Conservation (phyloP, 2,329 filamentous ascomycete species). For the Neonectria sp. region DNA sequence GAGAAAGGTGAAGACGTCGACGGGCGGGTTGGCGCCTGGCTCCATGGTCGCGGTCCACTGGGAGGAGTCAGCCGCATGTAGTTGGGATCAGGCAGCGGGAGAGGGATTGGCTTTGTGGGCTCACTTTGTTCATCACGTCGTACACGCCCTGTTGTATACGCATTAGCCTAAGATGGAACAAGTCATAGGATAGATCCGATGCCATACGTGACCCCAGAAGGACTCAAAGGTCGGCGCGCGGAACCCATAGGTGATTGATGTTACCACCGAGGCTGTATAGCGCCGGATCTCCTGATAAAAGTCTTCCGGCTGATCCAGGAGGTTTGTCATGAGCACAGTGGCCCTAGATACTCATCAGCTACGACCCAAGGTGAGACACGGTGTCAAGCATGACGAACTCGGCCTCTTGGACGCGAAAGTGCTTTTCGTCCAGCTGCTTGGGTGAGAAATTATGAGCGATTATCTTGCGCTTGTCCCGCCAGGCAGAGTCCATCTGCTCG, state of each 20-base stretch:
- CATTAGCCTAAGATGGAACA: background rate
- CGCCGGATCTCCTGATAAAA: background rate
- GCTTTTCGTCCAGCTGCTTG: background rate
- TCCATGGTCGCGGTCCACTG: constrained; percentile 1
- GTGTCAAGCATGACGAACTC: background rate
- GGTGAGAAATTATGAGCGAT: background rate
- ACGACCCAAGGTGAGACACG: no score
- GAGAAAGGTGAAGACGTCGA: background rate
- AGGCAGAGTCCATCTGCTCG: background rate
- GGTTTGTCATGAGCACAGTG: background rate
- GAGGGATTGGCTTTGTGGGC: no score
- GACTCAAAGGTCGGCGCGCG: background rate
- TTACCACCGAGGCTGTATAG: constrained; percentile 7
- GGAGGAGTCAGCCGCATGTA: no score
- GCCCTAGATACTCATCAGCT: background rate
- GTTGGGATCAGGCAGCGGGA: no score
- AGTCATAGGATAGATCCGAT: no score
- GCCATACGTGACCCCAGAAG: background rate
- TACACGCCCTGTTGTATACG: background rate
- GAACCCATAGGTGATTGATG: background rate
- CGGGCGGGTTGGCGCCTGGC: background rate
- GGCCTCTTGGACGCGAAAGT: background rate
- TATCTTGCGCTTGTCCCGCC: constrained; percentile 1
- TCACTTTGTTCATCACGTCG: background rate
- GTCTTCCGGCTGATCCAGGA: no score